Evolutionary conservation across 768 basidiomycete species (phyloP), one percentile per base, ranked within the genome.

Genomic region (Leucocoprinus birnbaumii): DNA sequence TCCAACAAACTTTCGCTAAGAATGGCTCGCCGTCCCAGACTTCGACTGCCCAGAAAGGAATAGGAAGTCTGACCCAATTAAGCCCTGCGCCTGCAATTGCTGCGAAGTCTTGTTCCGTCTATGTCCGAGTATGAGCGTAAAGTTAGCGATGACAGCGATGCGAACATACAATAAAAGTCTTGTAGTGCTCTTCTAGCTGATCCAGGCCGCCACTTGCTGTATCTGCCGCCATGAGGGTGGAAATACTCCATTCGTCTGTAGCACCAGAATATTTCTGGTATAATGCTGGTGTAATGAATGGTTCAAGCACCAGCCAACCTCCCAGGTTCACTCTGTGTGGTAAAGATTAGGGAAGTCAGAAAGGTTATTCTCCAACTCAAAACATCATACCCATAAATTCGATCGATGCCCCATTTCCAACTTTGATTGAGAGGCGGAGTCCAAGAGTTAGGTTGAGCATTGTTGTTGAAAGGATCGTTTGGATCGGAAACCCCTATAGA

Each of bases 31-130:
- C 80, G n/a, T 74, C 71, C 75, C 83, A 83, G 3, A 56, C 68
- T 55, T 89, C 86, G 60, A 94, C 82, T 2, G 87, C 88, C 93
- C 93, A 95, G 72, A 81, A 94, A 2, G 91, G 89, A 42, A 94
- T 80, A 1, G 91, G 89, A 18, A 94, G 65, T 10, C 91, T 80
- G 54, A 94, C 73, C 85, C 89, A 95, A 71, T 91, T 94, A 54
- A 96, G 71, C 11, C 94, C 94, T 18, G 91, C 93, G 13, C 83
- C 88, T 43, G 94, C 91, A 57, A 97, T 95, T 65, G 87, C 77
- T 35, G 93, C 93, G 58, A 95, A 85, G 71, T 96, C 94, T 71
- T 89, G 73, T 68, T 96, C 94, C 47, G 93, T 94, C 90, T 94
- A 58, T 40, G 50, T 11, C 26, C 14, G 31, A 48, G 22, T 42